Percentiles rank a stretch among this genome's conserved stretches.
These are phyloP conservation scores for Microstegium vimineum DNA, from an alignment of 176 grass and related monocot species.

Conservation along the genomic window DNA sequence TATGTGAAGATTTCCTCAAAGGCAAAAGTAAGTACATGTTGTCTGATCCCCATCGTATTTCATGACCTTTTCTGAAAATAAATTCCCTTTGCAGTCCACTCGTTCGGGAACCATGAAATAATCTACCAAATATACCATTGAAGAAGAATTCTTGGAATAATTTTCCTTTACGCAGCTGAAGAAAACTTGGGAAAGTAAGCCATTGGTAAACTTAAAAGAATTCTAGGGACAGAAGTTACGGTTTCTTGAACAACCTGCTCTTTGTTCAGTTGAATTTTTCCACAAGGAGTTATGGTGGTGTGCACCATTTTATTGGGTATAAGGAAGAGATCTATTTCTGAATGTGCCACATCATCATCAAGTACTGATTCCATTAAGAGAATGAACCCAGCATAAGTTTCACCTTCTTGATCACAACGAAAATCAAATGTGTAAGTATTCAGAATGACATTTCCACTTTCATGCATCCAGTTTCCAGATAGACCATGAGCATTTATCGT, in stretches of 20 bases:
- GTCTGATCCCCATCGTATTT: constrained; percentile 58
- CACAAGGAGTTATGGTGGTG: constrained; percentile 61
- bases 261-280: constrained; percentile 63
- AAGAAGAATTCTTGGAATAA: constrained; percentile 92
- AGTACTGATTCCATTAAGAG: constrained; percentile 75
- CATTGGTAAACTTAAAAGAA: constrained; percentile 17
- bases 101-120: constrained; percentile 62
- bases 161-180: constrained; percentile 73
- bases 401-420: constrained; percentile 61
- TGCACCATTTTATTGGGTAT: constrained; percentile 73
- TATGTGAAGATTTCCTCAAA: constrained; percentile 38
- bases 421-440: constrained; percentile 76
- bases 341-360: constrained; percentile 70
- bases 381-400: constrained; percentile 69
- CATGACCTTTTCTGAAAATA: constrained; percentile 61
- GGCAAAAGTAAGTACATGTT: constrained; percentile 94
- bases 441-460: constrained; percentile 45
- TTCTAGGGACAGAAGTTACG: constrained; percentile 10
- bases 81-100: constrained; percentile 55
- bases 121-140: constrained; percentile 86
- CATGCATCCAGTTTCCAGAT: constrained; percentile 71
- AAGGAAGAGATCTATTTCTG: constrained; percentile 76
- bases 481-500: constrained; percentile 43
- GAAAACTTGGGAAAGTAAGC: constrained; percentile 28
- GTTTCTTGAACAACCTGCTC: constrained; percentile 62